phyloP scores from a whole-genome alignment of 2,329 filamentous ascomycete species.

The Corniculantispora saksenae region DNA sequence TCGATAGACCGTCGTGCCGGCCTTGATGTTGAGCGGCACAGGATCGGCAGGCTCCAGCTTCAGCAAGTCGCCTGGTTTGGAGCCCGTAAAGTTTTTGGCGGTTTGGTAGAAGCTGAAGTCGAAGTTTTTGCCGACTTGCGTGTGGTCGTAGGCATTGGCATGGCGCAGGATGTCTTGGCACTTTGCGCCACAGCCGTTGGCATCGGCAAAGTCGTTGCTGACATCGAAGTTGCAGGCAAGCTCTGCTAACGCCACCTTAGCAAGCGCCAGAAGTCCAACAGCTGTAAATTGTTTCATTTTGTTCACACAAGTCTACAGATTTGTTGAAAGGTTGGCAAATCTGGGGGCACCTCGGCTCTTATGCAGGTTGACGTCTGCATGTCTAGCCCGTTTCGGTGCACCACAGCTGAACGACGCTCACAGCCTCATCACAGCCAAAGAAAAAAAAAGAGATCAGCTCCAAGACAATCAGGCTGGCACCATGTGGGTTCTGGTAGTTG shows the following conservation, averaged over 20 bases:
- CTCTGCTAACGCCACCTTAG: not conserved
- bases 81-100: constrained; percentile 6
- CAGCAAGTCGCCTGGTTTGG: constrained; percentile 26
- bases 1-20: constrained; percentile 22
- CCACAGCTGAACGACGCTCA: not conserved
- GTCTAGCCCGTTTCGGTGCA: not conserved
- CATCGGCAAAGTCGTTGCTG: not conserved
- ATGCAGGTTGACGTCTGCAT: not conserved
- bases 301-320: not conserved
- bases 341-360: not conserved
- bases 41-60: constrained; percentile 23
- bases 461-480: not conserved
- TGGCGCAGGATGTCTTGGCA: not conserved
- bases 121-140: constrained; percentile 3
- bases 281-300: not conserved
- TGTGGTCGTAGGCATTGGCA: not conserved
- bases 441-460: no score
- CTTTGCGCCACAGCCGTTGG: not conserved
- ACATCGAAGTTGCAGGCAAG: constrained; percentile 7
- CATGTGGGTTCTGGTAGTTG: not conserved
- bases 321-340: not conserved
- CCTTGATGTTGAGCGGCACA: constrained; percentile 11
- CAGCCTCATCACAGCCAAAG: no score
- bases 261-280: not conserved
- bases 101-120: constrained; percentile 8